These are phyloP conservation scores for Saccharomyces hybrid DNA, from an alignment of 1,139 yeast genomes.

Conservation along the genomic window DNA sequence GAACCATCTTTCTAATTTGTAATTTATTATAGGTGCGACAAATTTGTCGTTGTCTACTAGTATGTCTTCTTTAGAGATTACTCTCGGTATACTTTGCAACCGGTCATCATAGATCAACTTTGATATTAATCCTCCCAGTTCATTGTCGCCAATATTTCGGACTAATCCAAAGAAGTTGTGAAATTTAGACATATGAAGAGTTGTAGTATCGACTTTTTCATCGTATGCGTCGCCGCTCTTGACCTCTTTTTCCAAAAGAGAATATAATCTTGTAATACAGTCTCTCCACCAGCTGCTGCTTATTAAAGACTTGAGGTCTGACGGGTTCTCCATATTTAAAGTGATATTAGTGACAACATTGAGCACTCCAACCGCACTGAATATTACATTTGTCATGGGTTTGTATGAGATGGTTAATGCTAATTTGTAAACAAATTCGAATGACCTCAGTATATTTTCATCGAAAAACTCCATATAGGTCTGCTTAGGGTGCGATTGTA, in stretches of 20 bases:
- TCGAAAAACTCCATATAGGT: conserved; percentile 18
- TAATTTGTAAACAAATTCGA: conserved; percentile 22
- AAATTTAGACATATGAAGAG: conserved; percentile 12
- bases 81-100: conserved; percentile 22
- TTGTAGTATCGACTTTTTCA: conserved; percentile 7
- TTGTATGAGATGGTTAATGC: conserved; percentile 28
- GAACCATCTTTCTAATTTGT: conserved; percentile 23
- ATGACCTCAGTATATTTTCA: conserved; percentile 11
- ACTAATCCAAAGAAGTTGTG: conserved; percentile 22
- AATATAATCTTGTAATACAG: conserved; percentile 18
- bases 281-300: conserved; percentile 26
- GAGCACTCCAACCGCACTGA: conserved; percentile 22
- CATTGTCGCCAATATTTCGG: conserved; percentile 25
- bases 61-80: conserved; percentile 24
- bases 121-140: conserved; percentile 18
- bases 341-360: conserved; percentile 18
- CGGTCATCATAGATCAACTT: conserved; percentile 16
- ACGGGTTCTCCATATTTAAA: conserved; percentile 2
- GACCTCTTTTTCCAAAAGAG: conserved; percentile 16
- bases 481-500: conserved; percentile 15
- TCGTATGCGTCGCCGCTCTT: conserved; percentile 12
- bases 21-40: conserved; percentile 5
- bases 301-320: conserved; percentile 5
- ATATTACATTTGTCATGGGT: conserved; percentile 24
- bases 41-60: conserved; percentile 3